These are phyloP conservation scores for Hemileccinum impolitum DNA, from an alignment of 768 basidiomycete species.

Conservation along the genomic window DNA sequence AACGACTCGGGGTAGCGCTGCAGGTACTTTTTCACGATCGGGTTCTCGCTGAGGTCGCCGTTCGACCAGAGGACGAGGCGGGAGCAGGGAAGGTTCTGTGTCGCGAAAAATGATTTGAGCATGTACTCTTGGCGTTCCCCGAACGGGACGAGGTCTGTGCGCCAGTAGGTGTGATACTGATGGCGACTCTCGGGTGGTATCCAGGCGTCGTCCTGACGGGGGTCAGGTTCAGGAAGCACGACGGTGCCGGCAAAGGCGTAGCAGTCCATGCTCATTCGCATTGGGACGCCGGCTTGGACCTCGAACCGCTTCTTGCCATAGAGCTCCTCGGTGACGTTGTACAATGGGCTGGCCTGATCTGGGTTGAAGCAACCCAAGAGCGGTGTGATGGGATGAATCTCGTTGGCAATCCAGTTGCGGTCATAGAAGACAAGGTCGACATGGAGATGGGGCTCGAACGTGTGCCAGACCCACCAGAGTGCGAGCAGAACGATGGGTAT, in stretches of 20 bases:
- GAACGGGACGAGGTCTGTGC: constrained; percentile 78
- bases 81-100: constrained; percentile 65
- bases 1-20: constrained; percentile 67
- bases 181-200: constrained; percentile 45
- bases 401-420: constrained; percentile 67
- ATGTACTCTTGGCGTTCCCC: constrained; percentile 82
- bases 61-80: constrained; percentile 93
- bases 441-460: constrained; percentile 69
- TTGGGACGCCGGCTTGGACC: constrained; percentile 75
- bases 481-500: constrained; percentile 32
- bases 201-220: constrained; percentile 1
- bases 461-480: constrained; percentile 40
- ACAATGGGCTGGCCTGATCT: constrained; percentile 53
- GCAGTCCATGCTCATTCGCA: constrained; percentile 84
- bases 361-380: constrained; percentile 75
- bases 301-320: constrained; percentile 65
- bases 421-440: constrained; percentile 80
- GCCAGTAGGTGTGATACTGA: constrained; percentile 93
- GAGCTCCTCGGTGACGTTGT: constrained; percentile 63
- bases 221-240: constrained; percentile 24
- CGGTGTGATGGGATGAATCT: constrained; percentile 62
- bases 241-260: constrained; percentile 90
- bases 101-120: constrained; percentile 91
- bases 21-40: constrained; percentile 60
- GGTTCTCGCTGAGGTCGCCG: constrained; percentile 58